Evolutionary conservation across 306 rosid genomes (phyloP), one percentile per base, ranked within the genome.

Genomic region (Fragaria nilgerrensis): DNA sequence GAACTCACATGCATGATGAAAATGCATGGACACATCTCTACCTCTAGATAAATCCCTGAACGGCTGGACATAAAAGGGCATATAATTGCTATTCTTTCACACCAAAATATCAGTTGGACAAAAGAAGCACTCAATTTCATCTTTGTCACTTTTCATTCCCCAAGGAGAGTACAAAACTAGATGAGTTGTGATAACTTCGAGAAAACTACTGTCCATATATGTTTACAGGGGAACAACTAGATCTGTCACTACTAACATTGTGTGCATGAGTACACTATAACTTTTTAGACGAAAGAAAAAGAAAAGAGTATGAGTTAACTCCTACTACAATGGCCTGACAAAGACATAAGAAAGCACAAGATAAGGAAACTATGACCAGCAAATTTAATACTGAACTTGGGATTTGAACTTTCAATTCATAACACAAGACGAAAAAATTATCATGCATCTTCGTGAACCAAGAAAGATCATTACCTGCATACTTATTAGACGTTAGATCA

Each of bases 401-500:
- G 17, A 34, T 36, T 34, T 19, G 13, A 50, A 34, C 11, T 20
- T 72, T 16, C 1, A 0, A 29, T 32, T 50, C 47, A 72, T 72
- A 19, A 16, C 11, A 72, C 48, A 49, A 16, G 23, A 50, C 0
- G 34, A 72, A 23, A 75, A 14, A 32, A 22, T 43, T 58, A 75
- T 19, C 75, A 53, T 44, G 64, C 34, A 25, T 74, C 45, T 32
- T 41, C 41, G 20, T 25, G n/a, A 25, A 75, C 52, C 47, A 17
- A 27, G 19, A 23, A 62, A 73, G 74, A 9, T 27, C 14, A 22
- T 73, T 88, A 95, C 99, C 99, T 89, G 98, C 99, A 83, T 96
- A 91, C 88, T 96, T 92, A 85, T 96, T 96, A 70, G 96, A 96
- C 43, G 99, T 96, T 80, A 96, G 93, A 88, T 92, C 99, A 77